These are phyloP conservation scores for Acrasis kona DNA, from an alignment of 78 protist genomes.

Conservation along the genomic window DNA sequence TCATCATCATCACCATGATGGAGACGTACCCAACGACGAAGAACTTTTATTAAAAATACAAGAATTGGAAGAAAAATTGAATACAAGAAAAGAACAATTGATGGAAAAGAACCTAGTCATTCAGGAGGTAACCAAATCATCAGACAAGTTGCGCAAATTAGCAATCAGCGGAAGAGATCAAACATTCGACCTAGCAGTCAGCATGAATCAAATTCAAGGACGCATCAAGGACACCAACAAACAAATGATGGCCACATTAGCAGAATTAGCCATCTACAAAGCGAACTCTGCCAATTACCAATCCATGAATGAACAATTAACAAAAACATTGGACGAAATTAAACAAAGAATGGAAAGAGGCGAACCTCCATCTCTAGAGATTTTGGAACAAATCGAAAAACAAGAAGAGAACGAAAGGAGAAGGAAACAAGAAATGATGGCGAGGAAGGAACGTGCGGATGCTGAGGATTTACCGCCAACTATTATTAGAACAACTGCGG, in stretches of 20 bases:
- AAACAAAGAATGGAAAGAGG: slow-evolving; percentile 22
- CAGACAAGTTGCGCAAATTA: slow-evolving; percentile 22
- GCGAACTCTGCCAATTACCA: background rate
- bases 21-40: too few relatives aligned
- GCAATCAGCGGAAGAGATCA: slow-evolving; percentile 28
- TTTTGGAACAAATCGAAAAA: slow-evolving; percentile 16
- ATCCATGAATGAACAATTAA: background rate
- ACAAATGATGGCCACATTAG: slow-evolving; percentile 55
- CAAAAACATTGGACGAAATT: slow-evolving; percentile 4
- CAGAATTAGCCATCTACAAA: slow-evolving; percentile 54
- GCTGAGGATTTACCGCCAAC: background rate
- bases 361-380: slow-evolving; percentile 50
- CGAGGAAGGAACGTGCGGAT: background rate
- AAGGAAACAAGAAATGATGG: background rate
- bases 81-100: slow-evolving; percentile 38
- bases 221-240: slow-evolving; percentile 28
- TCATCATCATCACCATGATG: background rate
- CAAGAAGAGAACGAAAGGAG: background rate
- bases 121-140: slow-evolving; percentile 38
- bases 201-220: slow-evolving; percentile 32
- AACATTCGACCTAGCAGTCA: slow-evolving; percentile 43
- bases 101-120: slow-evolving; percentile 63
- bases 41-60: slow-evolving; percentile 21
- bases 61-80: slow-evolving; percentile 21
- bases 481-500: slow-evolving; percentile 25